Evolutionary conservation across 345 rosid species (phyloP), one percentile per base, ranked within the genome.

Genomic region (Cochlearia excelsa): DNA sequence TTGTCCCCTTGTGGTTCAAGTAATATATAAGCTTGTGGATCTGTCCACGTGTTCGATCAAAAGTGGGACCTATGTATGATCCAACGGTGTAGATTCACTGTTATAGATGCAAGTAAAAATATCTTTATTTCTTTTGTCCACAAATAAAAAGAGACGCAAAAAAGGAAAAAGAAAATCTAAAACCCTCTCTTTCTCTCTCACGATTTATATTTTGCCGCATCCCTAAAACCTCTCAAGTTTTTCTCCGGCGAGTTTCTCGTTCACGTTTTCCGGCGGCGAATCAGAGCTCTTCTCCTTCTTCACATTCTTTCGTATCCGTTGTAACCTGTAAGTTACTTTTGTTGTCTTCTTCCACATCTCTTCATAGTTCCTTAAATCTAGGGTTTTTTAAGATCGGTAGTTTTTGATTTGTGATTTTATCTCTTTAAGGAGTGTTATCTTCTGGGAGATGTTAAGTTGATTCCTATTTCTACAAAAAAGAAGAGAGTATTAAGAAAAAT

Each of bases 161-260:
- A 40, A 5, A 7, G 4, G 4, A 39, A 30, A 31, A 39, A 39
- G 2, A 26, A 6, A 42, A 50, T 45, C 53, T 51, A 37, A 70
- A 64, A 65, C 60, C 75, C 69, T 26, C 50, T 57, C 35, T 16
- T 16, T 16, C 0, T 16, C 23, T 16, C 54, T 8, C 59, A 44
- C 69, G 65, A 69, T 69, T 51, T 38, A 63, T 38, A 63, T 33
- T 51, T 44, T 45, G 74, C 65, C 61, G 69, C 66, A 70, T 63
- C 54, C 70, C 66, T 63, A 64, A 71, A 71, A 57, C 70, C 75
- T 70, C 54, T 23, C 45, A 3, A 16, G 40, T 10, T 39, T 63
- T 41, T 45, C 23, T 16, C 69, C 65, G 69, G 65, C 55, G 57
- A 30, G 16, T 31, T 42, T 11, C 29, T 39, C 6, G 9, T 50